phyloP scores from a whole-genome alignment of 495 filamentous ascomycete genomes.

The Podospora fimiseda region DNA sequence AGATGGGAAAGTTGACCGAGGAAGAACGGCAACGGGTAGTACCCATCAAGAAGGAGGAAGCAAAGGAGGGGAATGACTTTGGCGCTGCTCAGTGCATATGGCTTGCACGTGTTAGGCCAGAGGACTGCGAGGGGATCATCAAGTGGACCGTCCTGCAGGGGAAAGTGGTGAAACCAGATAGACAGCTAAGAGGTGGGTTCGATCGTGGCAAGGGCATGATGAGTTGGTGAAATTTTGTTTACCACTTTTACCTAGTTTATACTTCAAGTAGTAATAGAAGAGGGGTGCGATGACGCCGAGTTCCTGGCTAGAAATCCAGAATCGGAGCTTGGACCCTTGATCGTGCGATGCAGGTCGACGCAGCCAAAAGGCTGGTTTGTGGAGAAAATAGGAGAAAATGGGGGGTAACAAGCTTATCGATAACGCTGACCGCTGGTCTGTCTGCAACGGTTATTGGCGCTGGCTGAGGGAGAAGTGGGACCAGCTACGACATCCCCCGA shows the following conservation, averaged over 20 bases:
- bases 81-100: slow-evolving; percentile 86
- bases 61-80: slow-evolving; percentile 25
- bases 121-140: slow-evolving; percentile 92
- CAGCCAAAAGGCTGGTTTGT: neutral
- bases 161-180: slow-evolving; percentile 81
- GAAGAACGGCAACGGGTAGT: slow-evolving; percentile 8
- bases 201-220: slow-evolving; percentile 70
- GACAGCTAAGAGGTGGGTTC: slow-evolving; percentile 84
- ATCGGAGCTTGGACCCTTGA: neutral
- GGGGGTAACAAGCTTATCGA: neutral
- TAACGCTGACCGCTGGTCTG: neutral
- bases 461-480: neutral
- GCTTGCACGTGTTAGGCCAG: slow-evolving; percentile 80
- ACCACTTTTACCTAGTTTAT: too few species aligned
- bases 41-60: slow-evolving; percentile 18
- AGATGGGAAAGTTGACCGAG: slow-evolving; percentile 30
- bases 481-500: neutral
- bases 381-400: neutral
- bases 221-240: slow-evolving; percentile 90
- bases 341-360: neutral
- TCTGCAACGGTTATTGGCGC: neutral
- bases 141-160: slow-evolving; percentile 85
- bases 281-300: neutral
- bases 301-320: neutral
- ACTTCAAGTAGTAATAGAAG: neutral